Evolutionary conservation across 2,329 filamentous ascomycete species (phyloP), one percentile per base, ranked within the genome.

Genomic region (Calonectria leucothoes): DNA sequence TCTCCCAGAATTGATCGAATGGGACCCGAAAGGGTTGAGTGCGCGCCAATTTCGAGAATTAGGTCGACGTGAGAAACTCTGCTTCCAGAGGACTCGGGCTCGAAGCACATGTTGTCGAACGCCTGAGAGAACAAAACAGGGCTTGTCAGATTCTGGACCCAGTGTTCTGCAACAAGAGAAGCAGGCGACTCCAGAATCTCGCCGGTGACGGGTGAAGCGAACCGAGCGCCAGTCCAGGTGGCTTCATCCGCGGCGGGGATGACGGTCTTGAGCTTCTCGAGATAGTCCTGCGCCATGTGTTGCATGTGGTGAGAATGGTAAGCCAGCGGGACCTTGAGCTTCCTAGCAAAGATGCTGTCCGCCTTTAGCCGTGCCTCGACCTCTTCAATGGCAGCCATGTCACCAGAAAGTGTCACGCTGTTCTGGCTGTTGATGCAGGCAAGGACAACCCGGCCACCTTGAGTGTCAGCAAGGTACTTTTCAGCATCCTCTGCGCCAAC

Each of bases 281-380:
- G 33, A 29, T 61, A 61, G 23, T 61, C 55, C 15, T 61, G 23
- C 27, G 55, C 55, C 55, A 61, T 61, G 8, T 61, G 55, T n/a
- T 61, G 55, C 55, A 61, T 61, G 17, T 61, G 55, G 15, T 61
- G 55, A 39, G 55, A 61, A 15, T 61, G 55, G 23, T 61, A 61
- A 11, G 55, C 55, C 6, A 61, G 55, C 0, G 55, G 55, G 12
- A 61, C 55, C 55, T 61, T 61, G 14, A 61, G 35, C 15, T 61
- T 61, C 11, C 55, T 20, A 25, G 55, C 55, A 25, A 61, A 61
- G 20, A 61, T 39, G 35, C 31, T 39, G 15, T 61, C 55, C 17
- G 23, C 55, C 55, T 61, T 61, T 4, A 61, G 35, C 27, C 55
- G 33, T 6, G 55, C 33, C 23, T 61, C 33, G 3, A 61, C 55